Percentiles rank a stretch among this genome's conserved stretches.
phyloP scores from a whole-genome alignment of 129 eudicot genomes.

The Artemisia annua region DNA sequence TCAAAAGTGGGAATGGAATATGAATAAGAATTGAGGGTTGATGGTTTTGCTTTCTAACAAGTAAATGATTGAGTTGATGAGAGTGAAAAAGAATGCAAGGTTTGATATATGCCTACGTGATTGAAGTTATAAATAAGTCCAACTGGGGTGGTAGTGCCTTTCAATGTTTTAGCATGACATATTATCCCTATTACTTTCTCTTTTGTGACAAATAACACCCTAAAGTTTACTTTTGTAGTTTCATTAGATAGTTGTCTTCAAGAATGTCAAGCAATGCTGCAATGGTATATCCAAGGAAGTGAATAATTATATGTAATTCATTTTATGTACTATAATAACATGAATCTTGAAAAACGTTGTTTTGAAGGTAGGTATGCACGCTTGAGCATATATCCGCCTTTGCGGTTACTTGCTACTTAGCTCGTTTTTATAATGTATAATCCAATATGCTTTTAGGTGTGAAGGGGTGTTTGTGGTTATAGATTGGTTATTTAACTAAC shows the following conservation, averaged over 20 bases:
- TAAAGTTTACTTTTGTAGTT: neutral
- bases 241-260: neutral
- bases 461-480: too few relatives aligned
- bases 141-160: slow-evolving; percentile 3
- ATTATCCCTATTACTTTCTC: neutral
- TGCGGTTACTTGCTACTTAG: too few relatives aligned
- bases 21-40: slow-evolving; percentile 1
- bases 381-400: too few relatives aligned
- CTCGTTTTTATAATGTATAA: too few relatives aligned
- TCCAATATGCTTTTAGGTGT: too few relatives aligned
- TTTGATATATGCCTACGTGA: slow-evolving; percentile 17
- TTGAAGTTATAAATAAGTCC: slow-evolving; percentile 20
- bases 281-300: too few relatives aligned
- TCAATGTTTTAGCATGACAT: slow-evolving; percentile 4
- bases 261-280: too few relatives aligned
- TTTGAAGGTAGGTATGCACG: too few relatives aligned
- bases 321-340: too few relatives aligned
- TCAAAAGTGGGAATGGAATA: slow-evolving; percentile 19
- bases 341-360: too few relatives aligned
- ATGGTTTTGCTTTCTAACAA: slow-evolving; percentile 21
- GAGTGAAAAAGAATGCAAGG: slow-evolving; percentile 23
- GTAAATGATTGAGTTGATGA: slow-evolving; percentile 24
- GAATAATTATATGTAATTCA: too few relatives aligned
- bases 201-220: slow-evolving; percentile 16
- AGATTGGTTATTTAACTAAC: too few relatives aligned